Percentiles rank a stretch among this genome's conserved stretches.
Evolutionary conservation across 1,284 basidiomycete species (phyloP).

Genomic region (Schizophyllum commune): DNA sequence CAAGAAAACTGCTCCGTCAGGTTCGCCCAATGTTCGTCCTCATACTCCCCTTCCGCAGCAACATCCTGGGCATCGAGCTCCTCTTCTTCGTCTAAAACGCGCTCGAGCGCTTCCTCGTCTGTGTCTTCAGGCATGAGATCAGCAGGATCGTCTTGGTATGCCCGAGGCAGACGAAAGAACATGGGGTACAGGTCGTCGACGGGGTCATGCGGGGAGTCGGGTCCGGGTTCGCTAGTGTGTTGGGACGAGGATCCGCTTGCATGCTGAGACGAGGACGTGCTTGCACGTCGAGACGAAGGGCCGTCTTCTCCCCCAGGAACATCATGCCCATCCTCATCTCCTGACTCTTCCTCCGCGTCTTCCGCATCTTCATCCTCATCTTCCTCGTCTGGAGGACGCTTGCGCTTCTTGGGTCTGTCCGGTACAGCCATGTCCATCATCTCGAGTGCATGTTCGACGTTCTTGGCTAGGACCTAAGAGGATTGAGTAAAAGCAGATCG

Average conservation of each 20-base stretch:
- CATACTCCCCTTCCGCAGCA: constrained; percentile 9
- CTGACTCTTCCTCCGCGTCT: background rate
- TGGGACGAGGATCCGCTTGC: too few relatives aligned
- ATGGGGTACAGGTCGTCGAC: constrained; percentile 10
- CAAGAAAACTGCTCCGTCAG: background rate
- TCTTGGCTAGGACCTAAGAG: constrained; percentile 30
- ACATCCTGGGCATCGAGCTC: constrained; percentile 35
- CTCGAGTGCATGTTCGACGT: constrained; percentile 37
- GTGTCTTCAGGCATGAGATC: constrained; percentile 28
- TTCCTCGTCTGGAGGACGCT: constrained; percentile 3
- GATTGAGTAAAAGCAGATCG: constrained; percentile 3
- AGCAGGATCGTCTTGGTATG: constrained; percentile 10
- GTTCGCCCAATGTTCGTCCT: constrained; percentile 17
- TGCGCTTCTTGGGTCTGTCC: constrained; percentile 14
- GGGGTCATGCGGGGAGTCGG: constrained; percentile 5
- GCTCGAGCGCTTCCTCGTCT: constrained; percentile 33
- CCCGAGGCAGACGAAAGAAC: background rate
- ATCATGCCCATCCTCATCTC: constrained; percentile 3
- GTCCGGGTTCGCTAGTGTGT: too few relatives aligned
- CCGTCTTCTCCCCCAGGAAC: background rate
- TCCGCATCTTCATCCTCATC: constrained; percentile 1
- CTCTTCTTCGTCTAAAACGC: constrained; percentile 42
- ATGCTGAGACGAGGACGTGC: too few relatives aligned
- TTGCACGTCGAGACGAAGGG: too few relatives aligned
- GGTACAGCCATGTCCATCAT: constrained; percentile 34